Percentiles rank a stretch among this genome's conserved stretches.
phyloP scores from a whole-genome alignment of 331 rosid species.

The Acacia concinna region DNA sequence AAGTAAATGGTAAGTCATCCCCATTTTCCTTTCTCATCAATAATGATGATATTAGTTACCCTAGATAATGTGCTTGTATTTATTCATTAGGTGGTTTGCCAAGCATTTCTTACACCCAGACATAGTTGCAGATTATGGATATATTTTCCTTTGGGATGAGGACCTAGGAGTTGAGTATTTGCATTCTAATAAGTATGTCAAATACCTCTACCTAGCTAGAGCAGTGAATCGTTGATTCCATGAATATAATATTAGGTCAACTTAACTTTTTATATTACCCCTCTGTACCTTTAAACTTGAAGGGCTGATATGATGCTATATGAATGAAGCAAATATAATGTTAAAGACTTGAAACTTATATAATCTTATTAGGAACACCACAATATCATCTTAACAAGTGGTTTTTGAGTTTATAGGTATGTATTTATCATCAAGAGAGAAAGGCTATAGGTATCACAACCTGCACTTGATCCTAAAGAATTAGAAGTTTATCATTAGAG shows the following conservation, averaged over 20 bases:
- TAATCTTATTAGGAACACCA: background rate
- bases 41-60: conserved; percentile 16
- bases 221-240: background rate
- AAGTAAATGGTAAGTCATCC: conserved; percentile 67
- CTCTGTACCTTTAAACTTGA: background rate
- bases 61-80: conserved; percentile 17
- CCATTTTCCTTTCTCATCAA: conserved; percentile 15
- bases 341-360: background rate
- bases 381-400: conserved; percentile 4
- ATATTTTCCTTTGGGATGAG: conserved; percentile 97
- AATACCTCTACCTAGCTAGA: conserved; percentile 19
- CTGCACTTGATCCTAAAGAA: conserved; percentile 69
- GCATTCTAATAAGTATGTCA: conserved; percentile 61
- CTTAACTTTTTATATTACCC: background rate
- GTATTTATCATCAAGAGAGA: conserved; percentile 62
- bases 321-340: background rate
- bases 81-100: conserved; percentile 84
- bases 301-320: background rate
- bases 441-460: conserved; percentile 90
- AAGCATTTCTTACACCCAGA: conserved; percentile 97
- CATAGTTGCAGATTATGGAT: conserved; percentile 74
- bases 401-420: conserved; percentile 49
- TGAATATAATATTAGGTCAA: background rate
- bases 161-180: conserved; percentile 89
- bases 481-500: conserved; percentile 91